Base-by-base conservation (phyloP, 768 basidiomycete genomes). In the Hortiboletus campestris region DNA sequence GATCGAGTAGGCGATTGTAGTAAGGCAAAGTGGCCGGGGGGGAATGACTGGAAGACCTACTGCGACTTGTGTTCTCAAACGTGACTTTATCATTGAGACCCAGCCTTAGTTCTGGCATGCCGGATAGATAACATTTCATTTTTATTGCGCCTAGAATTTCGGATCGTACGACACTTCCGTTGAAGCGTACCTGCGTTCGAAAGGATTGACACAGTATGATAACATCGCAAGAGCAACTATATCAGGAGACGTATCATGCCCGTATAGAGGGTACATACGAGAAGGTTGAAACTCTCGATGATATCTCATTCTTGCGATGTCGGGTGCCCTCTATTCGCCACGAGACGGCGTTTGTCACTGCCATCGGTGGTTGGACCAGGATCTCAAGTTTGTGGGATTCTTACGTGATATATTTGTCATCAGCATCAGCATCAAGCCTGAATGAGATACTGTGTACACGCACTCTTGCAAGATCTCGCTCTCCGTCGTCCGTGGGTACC, bases 241-340 rank as follows among this genome's bases (percentile, higher is more conserved):
- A 31, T 31, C 4, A 31, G 29, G 29, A 31, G 29, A 31, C 29
- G 29, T 31, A 13, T 45, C 12, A 32, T n/a, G 12, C 31, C 16
- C 13, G 7, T 12, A 28, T 13, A 40, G 49, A 31, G 20, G 1
- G 28, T 14, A 78, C 88, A 65, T 64, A 94, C 94, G 57, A 98
- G 81, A 68, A 99, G 80, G 70, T 98, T 98, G 63, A 99, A 94
- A 58, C 90, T 94, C 76, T 98, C 97, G 51, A 99, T 88, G 19
- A 99, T 96, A 70, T 98, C 97, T 99, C 97, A 69, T 99, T 99
- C 82, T 99, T 99, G 60, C 96, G 78, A 73, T 99, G 98, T 51
- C 92, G 79, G 56, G 98, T 97, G 0, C 96, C 97, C 67, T 98
- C 97, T 39, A 94, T 95, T 56, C 97, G 79, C 97, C 97, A 99